Conservation (phyloP, 2,329 filamentous ascomycete genomes). For the Aspergillus pseudoviridinutans region DNA sequence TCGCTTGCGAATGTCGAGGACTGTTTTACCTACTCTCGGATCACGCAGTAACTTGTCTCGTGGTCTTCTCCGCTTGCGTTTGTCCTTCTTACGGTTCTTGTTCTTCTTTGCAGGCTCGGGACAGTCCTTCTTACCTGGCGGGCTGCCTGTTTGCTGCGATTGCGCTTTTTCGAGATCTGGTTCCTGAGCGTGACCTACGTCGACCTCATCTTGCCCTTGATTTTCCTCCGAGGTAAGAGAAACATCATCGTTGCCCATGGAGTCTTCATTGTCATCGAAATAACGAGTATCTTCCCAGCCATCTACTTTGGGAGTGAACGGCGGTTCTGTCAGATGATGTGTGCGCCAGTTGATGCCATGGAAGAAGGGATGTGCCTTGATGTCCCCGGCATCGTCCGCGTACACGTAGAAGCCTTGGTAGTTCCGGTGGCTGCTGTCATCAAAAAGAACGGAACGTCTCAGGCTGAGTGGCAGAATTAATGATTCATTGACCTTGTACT, state of each 20-base stretch:
- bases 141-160: neutral
- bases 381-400: constrained; percentile 78
- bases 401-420: constrained; percentile 65
- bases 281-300: constrained; percentile 75
- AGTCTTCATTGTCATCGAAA: constrained; percentile 74
- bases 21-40: constrained; percentile 58
- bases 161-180: neutral
- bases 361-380: constrained; percentile 88
- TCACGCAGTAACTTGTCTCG: constrained; percentile 84
- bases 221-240: constrained; percentile 12
- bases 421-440: constrained; percentile 33
- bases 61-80: constrained; percentile 70
- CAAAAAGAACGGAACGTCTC: constrained; percentile 29
- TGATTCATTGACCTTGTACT: constrained; percentile 66
- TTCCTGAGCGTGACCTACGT: constrained; percentile 3
- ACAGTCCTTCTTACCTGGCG: constrained; percentile 18
- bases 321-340: constrained; percentile 66
- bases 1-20: constrained; percentile 75
- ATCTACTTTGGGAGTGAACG: constrained; percentile 72
- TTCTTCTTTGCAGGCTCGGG: constrained; percentile 3
- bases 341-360: constrained; percentile 71
- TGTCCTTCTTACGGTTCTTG: constrained; percentile 33
- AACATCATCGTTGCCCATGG: constrained; percentile 12
- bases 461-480: constrained; percentile 28
- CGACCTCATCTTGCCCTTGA: constrained; percentile 4